phyloP scores from a whole-genome alignment of 306 rosid genomes.

The Hylodesmum podocarpum region DNA sequence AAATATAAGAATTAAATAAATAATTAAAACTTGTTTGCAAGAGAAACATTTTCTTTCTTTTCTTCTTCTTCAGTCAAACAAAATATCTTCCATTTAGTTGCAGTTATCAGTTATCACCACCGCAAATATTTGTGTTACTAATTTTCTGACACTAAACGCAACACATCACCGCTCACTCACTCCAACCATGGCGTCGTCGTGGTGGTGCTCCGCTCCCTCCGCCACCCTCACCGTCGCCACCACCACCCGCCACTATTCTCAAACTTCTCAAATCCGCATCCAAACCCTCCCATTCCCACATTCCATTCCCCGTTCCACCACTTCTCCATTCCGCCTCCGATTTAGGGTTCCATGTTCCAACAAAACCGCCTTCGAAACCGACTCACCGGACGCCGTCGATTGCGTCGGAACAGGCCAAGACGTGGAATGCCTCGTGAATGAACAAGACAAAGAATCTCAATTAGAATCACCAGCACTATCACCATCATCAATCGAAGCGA shows the following conservation, averaged over 20 bases:
- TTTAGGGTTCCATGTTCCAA: constrained; percentile 30
- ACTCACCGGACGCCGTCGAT: constrained; percentile 40
- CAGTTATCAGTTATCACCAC: background rate
- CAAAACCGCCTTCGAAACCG: background rate
- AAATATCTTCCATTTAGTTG: too few relatives aligned
- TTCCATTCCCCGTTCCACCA: background rate
- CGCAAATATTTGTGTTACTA: background rate
- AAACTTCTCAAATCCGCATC: background rate
- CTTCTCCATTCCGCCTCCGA: constrained; percentile 9
- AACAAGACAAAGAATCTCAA: constrained; percentile 14
- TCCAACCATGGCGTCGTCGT: constrained; percentile 27
- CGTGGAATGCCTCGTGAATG: constrained; percentile 48
- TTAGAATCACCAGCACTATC: background rate
- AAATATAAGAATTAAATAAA: too few relatives aligned
- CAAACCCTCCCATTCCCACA: background rate
- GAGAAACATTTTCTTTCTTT: too few relatives aligned
- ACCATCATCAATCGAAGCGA: background rate
- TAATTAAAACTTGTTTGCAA: too few relatives aligned
- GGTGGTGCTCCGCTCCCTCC: constrained; percentile 31
- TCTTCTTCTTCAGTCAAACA: too few relatives aligned
- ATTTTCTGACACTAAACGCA: background rate
- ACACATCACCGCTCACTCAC: background rate
- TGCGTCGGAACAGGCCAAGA: constrained; percentile 73
- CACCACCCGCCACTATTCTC: constrained; percentile 2
- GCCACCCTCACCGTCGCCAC: background rate